Base-by-base conservation (phyloP, 176 grass and related monocot species). In the Chloris gayana region DNA sequence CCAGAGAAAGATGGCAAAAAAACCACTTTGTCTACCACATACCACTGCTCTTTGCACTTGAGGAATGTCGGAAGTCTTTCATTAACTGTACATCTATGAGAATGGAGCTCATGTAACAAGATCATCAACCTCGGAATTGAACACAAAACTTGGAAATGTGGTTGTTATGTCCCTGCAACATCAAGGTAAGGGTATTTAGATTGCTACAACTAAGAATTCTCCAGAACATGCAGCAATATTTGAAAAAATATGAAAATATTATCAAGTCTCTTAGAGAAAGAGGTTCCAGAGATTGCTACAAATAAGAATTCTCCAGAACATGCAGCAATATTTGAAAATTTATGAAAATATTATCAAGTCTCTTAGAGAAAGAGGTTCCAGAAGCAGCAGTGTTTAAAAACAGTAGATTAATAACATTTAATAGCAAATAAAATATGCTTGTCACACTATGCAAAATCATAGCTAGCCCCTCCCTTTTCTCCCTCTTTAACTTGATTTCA, bases 81-180 rank as follows among this genome's bases (percentile, higher is more conserved):
- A 58, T 66, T 77, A 85, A 85, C 73, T 89, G 79, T 85, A 72
- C 78, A 77, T 72, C 25, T 24, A 69, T 56, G 25, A 58, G 47
- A 72, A 70, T 59, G 10, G 0, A 26, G 9, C 30, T 98, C 86
- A 95, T 22, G 95, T 81, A 44, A 89, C 88, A 15, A 89, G 73
- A 77, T 98, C 95, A 11, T 95, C 95, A 9, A 98, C 95, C 85
- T 93, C 88, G 0, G 96, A 95, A 69, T 98, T 93, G 59, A 98
- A 98, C 25, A 91, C 90, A 70, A 98, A 98, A 75, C 90, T 98
- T 19, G 96, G 96, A 79, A 99, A 99, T 82, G 92, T 95, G 19
- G 96, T 99, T 67, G 96, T 99, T 91, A 99, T 99, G 87, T 99
- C 96, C 88, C 96, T 99, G 90, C 67, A 81, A 83, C 57, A 62